These are phyloP conservation scores for Neonectria ditissima DNA, from an alignment of 2,329 filamentous ascomycete species.

Conservation along the genomic window DNA sequence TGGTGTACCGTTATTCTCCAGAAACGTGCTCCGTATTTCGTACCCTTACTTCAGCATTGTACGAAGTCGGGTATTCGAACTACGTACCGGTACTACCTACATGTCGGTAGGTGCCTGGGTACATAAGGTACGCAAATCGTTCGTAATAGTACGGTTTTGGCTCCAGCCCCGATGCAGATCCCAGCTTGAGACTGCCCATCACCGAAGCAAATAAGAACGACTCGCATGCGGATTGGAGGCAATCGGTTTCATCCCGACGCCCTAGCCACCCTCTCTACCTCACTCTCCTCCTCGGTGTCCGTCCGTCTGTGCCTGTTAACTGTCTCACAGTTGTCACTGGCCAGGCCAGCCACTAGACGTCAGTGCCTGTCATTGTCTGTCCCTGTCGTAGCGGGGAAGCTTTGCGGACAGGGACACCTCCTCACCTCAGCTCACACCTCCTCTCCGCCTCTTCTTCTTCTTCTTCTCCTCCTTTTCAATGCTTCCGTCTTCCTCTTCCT, in stretches of 20 bases:
- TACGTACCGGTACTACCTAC: too few relatives aligned
- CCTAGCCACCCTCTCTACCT: background rate
- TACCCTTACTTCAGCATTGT: background rate
- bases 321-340: background rate
- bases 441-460: conserved; percentile 7
- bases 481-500: background rate
- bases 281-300: background rate
- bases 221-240: background rate
- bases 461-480: background rate
- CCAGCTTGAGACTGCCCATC: background rate
- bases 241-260: background rate
- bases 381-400: conserved; percentile 25
- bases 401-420: conserved; percentile 20
- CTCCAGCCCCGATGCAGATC: background rate
- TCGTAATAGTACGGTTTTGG: too few relatives aligned
- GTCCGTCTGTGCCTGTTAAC: background rate
- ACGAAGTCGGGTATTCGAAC: background rate
- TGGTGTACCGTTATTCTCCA: background rate
- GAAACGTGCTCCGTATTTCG: background rate
- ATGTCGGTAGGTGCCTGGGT: background rate
- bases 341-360: background rate
- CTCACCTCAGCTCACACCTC: conserved; percentile 23
- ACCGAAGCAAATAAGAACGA: background rate
- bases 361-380: background rate
- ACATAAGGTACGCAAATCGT: too few relatives aligned